Evolutionary conservation across 1,284 basidiomycete genomes (phyloP).

Genomic region (Coniophora puteana): DNA sequence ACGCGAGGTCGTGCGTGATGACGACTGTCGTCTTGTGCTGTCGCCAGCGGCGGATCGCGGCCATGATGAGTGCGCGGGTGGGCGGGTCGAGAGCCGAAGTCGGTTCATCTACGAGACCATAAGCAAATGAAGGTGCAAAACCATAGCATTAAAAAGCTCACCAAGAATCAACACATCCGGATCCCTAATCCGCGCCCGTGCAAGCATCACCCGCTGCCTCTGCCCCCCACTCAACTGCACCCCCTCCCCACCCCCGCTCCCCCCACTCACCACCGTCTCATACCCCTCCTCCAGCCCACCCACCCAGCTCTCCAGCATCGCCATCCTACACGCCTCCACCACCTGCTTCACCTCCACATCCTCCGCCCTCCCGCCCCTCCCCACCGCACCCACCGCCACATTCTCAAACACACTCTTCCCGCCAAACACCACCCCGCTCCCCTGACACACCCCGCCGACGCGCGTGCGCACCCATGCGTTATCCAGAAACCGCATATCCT

Average conservation of each 20-base stretch:
- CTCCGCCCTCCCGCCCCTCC: slow-evolving; percentile 33
- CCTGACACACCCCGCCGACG: slow-evolving; percentile 79
- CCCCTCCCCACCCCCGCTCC: slow-evolving; percentile 51
- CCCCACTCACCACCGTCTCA: slow-evolving; percentile 62
- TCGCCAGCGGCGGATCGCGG: slow-evolving; percentile 79
- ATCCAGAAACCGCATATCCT: slow-evolving; percentile 75
- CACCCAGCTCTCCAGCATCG: slow-evolving; percentile 88
- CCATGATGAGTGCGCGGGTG: slow-evolving; percentile 84
- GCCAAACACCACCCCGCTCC: slow-evolving; percentile 24
- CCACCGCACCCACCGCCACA: slow-evolving; percentile 73
- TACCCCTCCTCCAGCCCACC: slow-evolving; percentile 83
- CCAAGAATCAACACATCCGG: slow-evolving; percentile 91
- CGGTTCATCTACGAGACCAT: slow-evolving; percentile 73
- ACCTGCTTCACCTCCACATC: slow-evolving; percentile 70
- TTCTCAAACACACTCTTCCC: slow-evolving; percentile 76
- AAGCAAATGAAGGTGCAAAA: slow-evolving; percentile 1
- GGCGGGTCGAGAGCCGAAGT: slow-evolving; percentile 93
- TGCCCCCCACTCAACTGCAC: slow-evolving; percentile 89
- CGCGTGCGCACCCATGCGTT: slow-evolving; percentile 68
- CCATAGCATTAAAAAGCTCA: slow-evolving; percentile 34
- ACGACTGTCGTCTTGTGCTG: slow-evolving; percentile 88
- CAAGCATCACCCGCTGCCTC: slow-evolving; percentile 89
- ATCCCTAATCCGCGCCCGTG: slow-evolving; percentile 83
- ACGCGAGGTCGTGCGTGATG: slow-evolving; percentile 93
- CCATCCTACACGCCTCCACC: slow-evolving; percentile 77